phyloP scores from a whole-genome alignment of 2,329 filamentous ascomycete species.

The Xylariaceae sp. region DNA sequence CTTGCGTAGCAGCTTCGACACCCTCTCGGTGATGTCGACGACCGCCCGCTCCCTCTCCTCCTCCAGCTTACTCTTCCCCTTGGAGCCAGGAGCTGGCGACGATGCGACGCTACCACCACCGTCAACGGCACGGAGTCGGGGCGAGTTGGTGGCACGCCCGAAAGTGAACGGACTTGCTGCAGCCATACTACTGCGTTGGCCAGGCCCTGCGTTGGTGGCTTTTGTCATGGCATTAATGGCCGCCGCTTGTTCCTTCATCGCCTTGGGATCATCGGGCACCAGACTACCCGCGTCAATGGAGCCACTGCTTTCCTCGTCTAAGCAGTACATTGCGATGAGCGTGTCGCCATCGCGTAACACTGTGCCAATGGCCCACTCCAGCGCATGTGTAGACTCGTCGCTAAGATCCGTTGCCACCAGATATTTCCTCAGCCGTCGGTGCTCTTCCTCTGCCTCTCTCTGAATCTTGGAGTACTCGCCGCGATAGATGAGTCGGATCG shows the following conservation, averaged over 20 bases:
- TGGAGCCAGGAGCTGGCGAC: constrained; percentile 48
- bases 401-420: constrained; percentile 94
- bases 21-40: constrained; percentile 79
- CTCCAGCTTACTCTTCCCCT: constrained; percentile 61
- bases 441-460: constrained; percentile 73
- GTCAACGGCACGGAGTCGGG: constrained; percentile 37
- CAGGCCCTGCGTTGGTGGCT: constrained; percentile 20
- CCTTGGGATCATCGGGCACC: constrained; percentile 70
- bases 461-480: constrained; percentile 79
- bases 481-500: constrained; percentile 84
- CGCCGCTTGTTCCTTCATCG: constrained; percentile 71
- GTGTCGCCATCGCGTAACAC: constrained; percentile 93
- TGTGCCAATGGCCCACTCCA: constrained; percentile 97
- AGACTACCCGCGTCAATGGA: constrained; percentile 46
- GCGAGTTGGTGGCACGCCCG: constrained; percentile 32
- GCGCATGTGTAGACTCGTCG: constrained; percentile 87
- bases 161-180: constrained; percentile 29
- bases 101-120: constrained; percentile 31
- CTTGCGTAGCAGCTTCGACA: constrained; percentile 83
- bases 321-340: constrained; percentile 86
- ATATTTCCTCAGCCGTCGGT: constrained; percentile 81
- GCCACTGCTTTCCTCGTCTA: constrained; percentile 80
- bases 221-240: constrained; percentile 64
- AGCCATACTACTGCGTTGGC: constrained; percentile 15
- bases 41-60: constrained; percentile 78